A percentile compares a stretch with the other conserved stretches of the same genome.
Evolutionary conservation across 2,329 filamentous ascomycete species (phyloP).

Genomic region (Zarea fungicola): DNA sequence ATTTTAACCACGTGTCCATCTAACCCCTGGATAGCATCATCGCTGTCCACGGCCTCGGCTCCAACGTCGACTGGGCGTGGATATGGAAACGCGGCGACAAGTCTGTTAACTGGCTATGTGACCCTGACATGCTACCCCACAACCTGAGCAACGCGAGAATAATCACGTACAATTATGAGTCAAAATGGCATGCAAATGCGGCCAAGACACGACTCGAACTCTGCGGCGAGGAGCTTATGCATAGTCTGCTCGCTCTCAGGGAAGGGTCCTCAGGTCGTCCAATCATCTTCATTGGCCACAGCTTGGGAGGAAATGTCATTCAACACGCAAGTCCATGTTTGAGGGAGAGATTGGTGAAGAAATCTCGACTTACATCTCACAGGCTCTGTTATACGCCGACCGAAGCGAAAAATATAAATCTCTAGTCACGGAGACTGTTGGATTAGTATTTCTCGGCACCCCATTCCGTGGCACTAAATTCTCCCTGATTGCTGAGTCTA

Average conservation of each 20-base stretch:
- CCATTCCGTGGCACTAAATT: conserved; percentile 17
- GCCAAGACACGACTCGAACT: conserved; percentile 18
- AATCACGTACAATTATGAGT: conserved; percentile 19
- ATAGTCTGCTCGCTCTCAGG: conserved; percentile 13
- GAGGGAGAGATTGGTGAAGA: no score
- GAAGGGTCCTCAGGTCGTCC: conserved; percentile 10
- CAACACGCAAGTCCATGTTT: conserved; percentile 15
- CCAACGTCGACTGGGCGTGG: conserved; percentile 20
- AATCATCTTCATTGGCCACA: conserved; percentile 20
- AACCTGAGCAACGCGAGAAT: conserved; percentile 13
- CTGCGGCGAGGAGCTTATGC: conserved; percentile 18
- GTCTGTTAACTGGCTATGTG: conserved; percentile 17
- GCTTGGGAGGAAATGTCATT: conserved; percentile 19
- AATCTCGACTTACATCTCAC: conserved; percentile 1
- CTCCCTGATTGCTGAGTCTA: conserved; percentile 4
- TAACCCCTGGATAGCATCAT: no score
- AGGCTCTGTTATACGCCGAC: conserved; percentile 17
- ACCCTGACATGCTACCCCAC: conserved; percentile 16
- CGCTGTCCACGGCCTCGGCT: conserved; percentile 19
- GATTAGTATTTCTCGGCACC: conserved; percentile 16
- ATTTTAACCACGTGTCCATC: no score
- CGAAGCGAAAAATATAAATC: conserved; percentile 11
- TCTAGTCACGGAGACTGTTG: conserved; percentile 7
- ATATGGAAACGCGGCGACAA: conserved; percentile 13
- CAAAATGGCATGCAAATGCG: conserved; percentile 16